Base-by-base conservation (phyloP, 2,329 filamentous ascomycete genomes). In the Colletotrichum sidae region DNA sequence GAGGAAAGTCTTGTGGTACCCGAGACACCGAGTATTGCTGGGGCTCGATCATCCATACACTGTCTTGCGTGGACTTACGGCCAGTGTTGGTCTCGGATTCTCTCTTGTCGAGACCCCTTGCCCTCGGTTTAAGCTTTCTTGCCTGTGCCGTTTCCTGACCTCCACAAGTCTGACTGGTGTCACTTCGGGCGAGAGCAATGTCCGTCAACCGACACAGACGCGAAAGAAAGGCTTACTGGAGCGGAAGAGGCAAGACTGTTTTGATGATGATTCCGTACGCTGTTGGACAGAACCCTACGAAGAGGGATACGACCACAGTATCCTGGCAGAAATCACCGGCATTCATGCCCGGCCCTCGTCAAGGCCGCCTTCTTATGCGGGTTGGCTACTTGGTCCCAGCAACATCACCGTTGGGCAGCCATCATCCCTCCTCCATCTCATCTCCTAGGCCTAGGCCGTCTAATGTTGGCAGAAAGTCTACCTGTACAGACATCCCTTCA, bases 371-470 rank as follows among this genome's bases (percentile, higher is more conserved):
- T 41, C 15, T 51, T 47, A 67, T 65, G 49, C 64, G 25, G 54
- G 55, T 56, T 59, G 52, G 57, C 35, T 41, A 46, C 61, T 65
- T 47, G 45, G 37, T 68, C 58, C 59, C 55, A 44, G 53, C 49
- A 12, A 44, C 53, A 55, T 55, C 52, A 49, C 47, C 52, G 68
- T 69, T 61, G 68, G 68, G 68, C 68, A 61, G 68, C 68, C 63
- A 69, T 68, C 35, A 60, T 57, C 55, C 56, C 62, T 66, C 62
- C 55, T 66, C 35, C 54, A 34, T 38, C 42, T 44, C 34, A 53
- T 45, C 47, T 49, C 46, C 51, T 10, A 10, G 45, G 55, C 46
- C 51, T 12, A 10, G 39, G 55, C 55, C 60, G 60, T 65, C 65
- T 46, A 35, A 62, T 62, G 59, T 57, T 44, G 47, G 25, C 25